Conservation (phyloP, 2,329 filamentous ascomycete species). For the Myriosclerotinia scirpicola region DNA sequence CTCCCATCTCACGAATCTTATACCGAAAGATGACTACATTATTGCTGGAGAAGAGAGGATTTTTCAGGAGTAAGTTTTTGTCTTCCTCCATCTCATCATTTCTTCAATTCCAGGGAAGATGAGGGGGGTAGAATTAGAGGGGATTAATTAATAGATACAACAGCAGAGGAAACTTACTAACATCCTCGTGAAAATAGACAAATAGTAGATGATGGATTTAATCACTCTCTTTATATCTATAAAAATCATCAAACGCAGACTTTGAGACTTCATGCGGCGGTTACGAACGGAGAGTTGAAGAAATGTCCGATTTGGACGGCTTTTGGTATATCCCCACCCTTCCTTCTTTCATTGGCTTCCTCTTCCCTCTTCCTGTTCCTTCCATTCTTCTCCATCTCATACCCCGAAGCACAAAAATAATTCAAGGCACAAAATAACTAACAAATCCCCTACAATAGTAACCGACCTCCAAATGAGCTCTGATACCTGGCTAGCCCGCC, state of each 20-base stretch:
- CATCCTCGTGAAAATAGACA: constrained; percentile 44
- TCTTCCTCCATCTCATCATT: not conserved
- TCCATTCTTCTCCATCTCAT: not conserved
- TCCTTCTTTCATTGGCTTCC: not conserved
- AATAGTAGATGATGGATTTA: constrained; percentile 56
- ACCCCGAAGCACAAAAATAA: too few species aligned
- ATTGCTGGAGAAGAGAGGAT: constrained; percentile 52
- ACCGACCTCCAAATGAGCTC: constrained; percentile 51
- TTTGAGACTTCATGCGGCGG: constrained; percentile 56
- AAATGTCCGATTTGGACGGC: constrained; percentile 64
- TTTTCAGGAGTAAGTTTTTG: constrained; percentile 55
- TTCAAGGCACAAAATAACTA: not conserved
- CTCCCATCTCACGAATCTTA: constrained; percentile 47
- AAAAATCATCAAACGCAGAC: constrained; percentile 51
- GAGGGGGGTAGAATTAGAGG: not conserved
- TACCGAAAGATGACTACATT: constrained; percentile 49
- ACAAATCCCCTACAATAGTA: constrained; percentile 43
- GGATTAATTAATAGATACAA: not conserved
- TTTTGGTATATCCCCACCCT: constrained; percentile 49
- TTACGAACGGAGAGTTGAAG: constrained; percentile 54
- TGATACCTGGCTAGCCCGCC: constrained; percentile 52
- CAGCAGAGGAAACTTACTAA: not conserved
- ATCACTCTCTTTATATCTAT: constrained; percentile 55
- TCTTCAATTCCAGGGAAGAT: not conserved
- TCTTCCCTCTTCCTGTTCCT: too few species aligned